Evolutionary conservation across 805 yeast species (phyloP).

Genomic region (Nakazawaea anatomiae): DNA sequence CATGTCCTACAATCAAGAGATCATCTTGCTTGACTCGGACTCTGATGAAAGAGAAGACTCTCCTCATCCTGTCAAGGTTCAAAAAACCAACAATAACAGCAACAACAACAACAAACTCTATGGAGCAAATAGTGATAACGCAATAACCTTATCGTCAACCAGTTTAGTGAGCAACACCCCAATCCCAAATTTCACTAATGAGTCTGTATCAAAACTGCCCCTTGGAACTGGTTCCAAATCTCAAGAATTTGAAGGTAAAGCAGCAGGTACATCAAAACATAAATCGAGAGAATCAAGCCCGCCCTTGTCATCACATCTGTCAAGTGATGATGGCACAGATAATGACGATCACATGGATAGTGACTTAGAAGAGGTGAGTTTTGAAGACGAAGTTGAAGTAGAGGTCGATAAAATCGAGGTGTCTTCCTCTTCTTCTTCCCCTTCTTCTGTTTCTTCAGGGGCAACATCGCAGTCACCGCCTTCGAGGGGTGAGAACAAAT

Average conservation of each 20-base stretch:
- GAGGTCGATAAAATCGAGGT: background rate
- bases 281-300: background rate
- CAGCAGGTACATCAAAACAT: background rate
- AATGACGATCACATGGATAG: constrained; percentile 23
- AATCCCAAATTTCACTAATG: background rate
- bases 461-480: background rate
- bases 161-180: background rate
- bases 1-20: background rate
- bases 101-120: constrained; percentile 11
- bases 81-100: constrained; percentile 7
- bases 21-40: constrained; percentile 4
- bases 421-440: background rate
- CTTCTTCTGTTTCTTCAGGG: background rate
- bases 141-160: background rate
- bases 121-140: constrained; percentile 8
- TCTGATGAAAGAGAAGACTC: background rate
- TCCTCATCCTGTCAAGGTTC: constrained; percentile 7
- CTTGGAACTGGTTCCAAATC: background rate
- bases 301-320: background rate
- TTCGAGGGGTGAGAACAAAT: background rate
- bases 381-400: constrained; percentile 7
- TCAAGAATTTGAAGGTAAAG: background rate
- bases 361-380: constrained; percentile 18
- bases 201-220: background rate
- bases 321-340: constrained; percentile 16